Evolutionary conservation across 208 protist species (phyloP).

Genomic region (Polymyxa betae): DNA sequence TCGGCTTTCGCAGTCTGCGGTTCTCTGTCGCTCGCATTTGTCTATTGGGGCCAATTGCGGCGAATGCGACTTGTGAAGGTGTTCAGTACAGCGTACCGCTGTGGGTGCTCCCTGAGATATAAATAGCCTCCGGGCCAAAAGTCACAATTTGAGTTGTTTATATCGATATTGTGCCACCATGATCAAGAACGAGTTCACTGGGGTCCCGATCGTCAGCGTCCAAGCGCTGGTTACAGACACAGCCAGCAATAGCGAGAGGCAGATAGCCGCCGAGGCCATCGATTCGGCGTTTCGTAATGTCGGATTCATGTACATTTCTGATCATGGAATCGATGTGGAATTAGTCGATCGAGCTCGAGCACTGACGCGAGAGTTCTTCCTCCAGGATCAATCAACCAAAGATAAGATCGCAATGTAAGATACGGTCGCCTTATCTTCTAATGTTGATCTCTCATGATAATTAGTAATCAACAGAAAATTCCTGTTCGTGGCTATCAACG

Average conservation of each 20-base stretch:
- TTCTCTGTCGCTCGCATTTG: too few species aligned
- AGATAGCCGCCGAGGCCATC: background rate
- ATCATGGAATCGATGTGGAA: background rate
- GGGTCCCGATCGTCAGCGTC: constrained; percentile 16
- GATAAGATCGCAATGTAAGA: background rate
- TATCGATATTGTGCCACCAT: background rate
- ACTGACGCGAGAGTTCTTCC: constrained; percentile 16
- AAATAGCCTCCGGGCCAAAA: too few species aligned
- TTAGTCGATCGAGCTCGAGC: background rate
- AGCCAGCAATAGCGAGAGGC: background rate
- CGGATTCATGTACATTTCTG: constrained; percentile 39
- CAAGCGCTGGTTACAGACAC: background rate
- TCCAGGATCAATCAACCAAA: background rate
- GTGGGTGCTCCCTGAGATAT: too few species aligned
- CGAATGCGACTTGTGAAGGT: too few species aligned
- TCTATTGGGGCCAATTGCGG: too few species aligned
- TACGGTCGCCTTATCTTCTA: too few species aligned
- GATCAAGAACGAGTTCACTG: constrained; percentile 17
- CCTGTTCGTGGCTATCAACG: constrained; percentile 32
- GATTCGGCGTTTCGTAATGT: background rate
- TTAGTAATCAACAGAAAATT: background rate
- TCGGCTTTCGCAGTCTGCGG: too few species aligned
- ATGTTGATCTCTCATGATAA: background rate
- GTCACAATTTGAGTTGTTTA: too few species aligned
- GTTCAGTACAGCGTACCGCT: too few species aligned